Evolutionary conservation across 768 basidiomycete species (phyloP).

Genomic region (Amanita pseudoporphyria): DNA sequence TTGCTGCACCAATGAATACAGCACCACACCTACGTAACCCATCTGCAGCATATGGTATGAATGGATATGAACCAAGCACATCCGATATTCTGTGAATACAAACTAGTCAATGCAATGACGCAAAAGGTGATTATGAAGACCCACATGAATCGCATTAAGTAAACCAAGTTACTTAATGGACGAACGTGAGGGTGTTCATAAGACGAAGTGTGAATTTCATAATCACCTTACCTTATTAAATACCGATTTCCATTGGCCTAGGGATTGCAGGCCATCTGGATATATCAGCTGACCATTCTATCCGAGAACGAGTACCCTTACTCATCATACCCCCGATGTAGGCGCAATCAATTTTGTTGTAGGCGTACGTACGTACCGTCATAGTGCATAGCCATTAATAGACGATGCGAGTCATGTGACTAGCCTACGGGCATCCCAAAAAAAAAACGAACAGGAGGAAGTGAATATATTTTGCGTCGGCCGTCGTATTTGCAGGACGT

Average conservation of each 20-base stretch:
- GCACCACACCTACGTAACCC: slow-evolving; percentile 48
- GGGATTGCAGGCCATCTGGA: slow-evolving; percentile 45
- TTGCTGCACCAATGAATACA: slow-evolving; percentile 47
- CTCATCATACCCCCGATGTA: slow-evolving; percentile 48
- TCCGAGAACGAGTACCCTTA: slow-evolving; percentile 10
- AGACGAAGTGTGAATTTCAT: background rate
- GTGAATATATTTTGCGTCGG: slow-evolving; percentile 28
- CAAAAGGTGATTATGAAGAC: slow-evolving; percentile 5
- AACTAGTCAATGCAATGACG: background rate
- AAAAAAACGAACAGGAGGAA: slow-evolving; percentile 33
- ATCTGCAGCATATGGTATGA: slow-evolving; percentile 54
- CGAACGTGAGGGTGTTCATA: background rate
- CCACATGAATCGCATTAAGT: slow-evolving; percentile 53
- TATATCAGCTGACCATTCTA: background rate
- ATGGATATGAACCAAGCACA: slow-evolving; percentile 47
- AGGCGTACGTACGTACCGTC: slow-evolving; percentile 21
- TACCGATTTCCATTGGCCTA: slow-evolving; percentile 43
- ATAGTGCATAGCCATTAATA: slow-evolving; percentile 55
- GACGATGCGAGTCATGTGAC: slow-evolving; percentile 59
- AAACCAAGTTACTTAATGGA: slow-evolving; percentile 36
- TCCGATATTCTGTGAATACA: slow-evolving; percentile 44
- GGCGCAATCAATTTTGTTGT: background rate
- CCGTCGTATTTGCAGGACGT: slow-evolving; percentile 25
- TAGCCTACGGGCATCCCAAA: slow-evolving; percentile 22
- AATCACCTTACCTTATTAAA: slow-evolving; percentile 32